Base-by-base conservation (phyloP, 176 grass and related monocot genomes). In the Canna indica region DNA sequence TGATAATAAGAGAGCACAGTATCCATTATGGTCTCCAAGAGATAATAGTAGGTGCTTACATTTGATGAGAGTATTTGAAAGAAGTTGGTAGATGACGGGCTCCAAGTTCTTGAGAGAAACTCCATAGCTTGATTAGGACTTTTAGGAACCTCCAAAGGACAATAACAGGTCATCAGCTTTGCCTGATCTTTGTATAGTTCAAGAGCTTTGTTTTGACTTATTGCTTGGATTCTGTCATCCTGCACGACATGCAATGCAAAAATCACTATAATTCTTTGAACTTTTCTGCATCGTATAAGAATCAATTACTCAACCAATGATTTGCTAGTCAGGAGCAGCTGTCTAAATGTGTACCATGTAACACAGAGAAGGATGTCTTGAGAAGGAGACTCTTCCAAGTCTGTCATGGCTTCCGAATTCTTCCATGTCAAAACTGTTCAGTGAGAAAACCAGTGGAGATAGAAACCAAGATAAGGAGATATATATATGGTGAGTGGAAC, bases 71-170 rank as follows among this genome's bases (percentile, higher is more conserved):
- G 86, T 79, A 93, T 83, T 68, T 85, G 89, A 80, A 93, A 99
- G 75, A 99, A 84, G 78, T 93, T 83, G 56, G 84, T 88, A 50
- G 94, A 99, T 70, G 86, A 84, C 17, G 89, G 84, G 84, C 87
- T 99, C 89, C 94, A 93, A 63, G 86, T 90, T 71, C 94, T 88
- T 66, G 89, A 99, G 53, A 99, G 89, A 42, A 88, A 93, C 75
- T 93, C 82, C 86, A 99, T 83, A 7, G 82, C 80, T 75, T 85
- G 61, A 31, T 93, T 74, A 62, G 94, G 89, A 44, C 75, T 82
- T 8, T 82, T 80, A 5, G 89, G 70, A 60, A 87, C 53, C 60
- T 88, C 81, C 77, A 79, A 73, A 15, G 83, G 78, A 25, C 68
- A 54, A 72, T 64, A 39, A 45, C 50, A 81, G 53, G 82, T 85